These are phyloP conservation scores for Centrapalus pauciflorus DNA, from an alignment of 129 eudicot species.

Conservation along the genomic window DNA sequence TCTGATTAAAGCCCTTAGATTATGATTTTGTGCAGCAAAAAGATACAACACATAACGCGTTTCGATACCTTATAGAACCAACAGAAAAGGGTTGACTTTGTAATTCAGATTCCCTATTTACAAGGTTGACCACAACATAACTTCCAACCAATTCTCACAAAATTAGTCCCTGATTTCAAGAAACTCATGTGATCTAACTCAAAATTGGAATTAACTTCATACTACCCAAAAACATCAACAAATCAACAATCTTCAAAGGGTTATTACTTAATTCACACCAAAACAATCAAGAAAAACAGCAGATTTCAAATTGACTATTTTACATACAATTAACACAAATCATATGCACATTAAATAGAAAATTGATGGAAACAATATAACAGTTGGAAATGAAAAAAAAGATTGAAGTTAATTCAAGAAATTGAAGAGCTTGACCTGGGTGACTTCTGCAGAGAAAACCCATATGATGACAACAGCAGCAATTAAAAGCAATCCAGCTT, in stretches of 20 bases:
- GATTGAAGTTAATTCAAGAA: background rate
- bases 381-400: background rate
- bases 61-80: background rate
- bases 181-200: conserved; percentile 26
- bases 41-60: background rate
- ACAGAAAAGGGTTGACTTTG: conserved; percentile 9
- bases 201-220: background rate
- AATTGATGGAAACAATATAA: background rate
- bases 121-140: background rate
- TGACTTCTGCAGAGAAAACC: conserved; percentile 98
- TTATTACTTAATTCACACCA: conserved; percentile 9
- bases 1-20: background rate
- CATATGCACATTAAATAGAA: background rate
- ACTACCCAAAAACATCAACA: conserved; percentile 5
- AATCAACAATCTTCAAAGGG: background rate
- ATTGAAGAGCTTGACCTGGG: conserved; percentile 59
- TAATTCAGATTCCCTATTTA: background rate
- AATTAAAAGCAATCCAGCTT: conserved; percentile 73
- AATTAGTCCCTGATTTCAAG: background rate
- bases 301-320: background rate
- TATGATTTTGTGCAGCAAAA: background rate
- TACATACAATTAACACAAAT: conserved; percentile 1
- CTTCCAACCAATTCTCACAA: background rate
- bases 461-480: conserved; percentile 88
- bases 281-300: conserved; percentile 2